These are phyloP conservation scores for Boletales sp. DNA, from an alignment of 768 basidiomycete species.

Conservation along the genomic window DNA sequence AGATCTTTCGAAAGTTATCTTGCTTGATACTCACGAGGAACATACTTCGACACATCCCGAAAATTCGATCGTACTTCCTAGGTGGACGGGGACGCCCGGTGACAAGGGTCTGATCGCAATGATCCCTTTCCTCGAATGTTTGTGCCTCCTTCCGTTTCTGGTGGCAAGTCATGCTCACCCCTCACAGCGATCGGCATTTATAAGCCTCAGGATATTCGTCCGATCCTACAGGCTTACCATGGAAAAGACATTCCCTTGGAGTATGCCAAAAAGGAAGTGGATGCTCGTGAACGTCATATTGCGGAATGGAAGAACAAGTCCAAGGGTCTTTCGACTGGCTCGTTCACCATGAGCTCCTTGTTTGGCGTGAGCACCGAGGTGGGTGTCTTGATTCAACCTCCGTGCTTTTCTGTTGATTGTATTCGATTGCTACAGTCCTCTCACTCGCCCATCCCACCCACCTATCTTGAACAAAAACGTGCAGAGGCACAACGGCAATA, in stretches of 20 bases:
- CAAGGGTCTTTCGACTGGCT: constrained; percentile 34
- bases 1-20: constrained; percentile 83
- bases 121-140: constrained; percentile 96
- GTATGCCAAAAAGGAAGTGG: constrained; percentile 85
- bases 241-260: constrained; percentile 88
- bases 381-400: background rate
- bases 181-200: constrained; percentile 85
- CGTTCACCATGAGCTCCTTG: constrained; percentile 44
- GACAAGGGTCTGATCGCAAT: constrained; percentile 81
- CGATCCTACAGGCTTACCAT: constrained; percentile 77
- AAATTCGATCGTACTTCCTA: constrained; percentile 78
- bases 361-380: constrained; percentile 38
- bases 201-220: constrained; percentile 82
- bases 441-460: constrained; percentile 38
- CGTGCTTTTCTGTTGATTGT: background rate
- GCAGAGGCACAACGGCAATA: constrained; percentile 49
- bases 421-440: constrained; percentile 9
- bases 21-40: constrained; percentile 82
- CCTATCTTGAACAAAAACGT: constrained; percentile 52
- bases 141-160: constrained; percentile 15
- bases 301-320: constrained; percentile 72
- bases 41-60: constrained; percentile 80
- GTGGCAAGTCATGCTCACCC: background rate
- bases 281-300: constrained; percentile 70
- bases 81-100: constrained; percentile 81